Conservation (phyloP, 75 land plant species). For the Isoetes taiwanensis region DNA sequence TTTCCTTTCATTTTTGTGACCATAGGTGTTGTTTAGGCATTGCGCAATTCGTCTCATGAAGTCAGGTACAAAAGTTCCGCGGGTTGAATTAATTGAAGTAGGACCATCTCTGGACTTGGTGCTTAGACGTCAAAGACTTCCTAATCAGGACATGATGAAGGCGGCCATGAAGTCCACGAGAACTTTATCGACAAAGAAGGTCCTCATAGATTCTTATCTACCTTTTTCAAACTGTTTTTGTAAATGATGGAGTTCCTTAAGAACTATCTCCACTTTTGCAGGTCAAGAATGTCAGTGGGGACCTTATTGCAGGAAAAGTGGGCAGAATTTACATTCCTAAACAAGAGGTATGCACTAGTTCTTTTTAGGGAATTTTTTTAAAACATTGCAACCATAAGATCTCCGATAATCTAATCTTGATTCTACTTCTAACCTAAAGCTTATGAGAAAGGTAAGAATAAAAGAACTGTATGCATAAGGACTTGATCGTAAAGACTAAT, state of each 20-base stretch:
- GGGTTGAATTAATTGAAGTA: slow-evolving; percentile 73
- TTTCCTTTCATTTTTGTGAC: no score
- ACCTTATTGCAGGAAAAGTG: slow-evolving; percentile 32
- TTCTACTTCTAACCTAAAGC: neutral
- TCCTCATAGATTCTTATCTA: neutral
- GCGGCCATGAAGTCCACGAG: slow-evolving; percentile 54
- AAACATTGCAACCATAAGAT: neutral
- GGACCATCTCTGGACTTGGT: slow-evolving; percentile 92
- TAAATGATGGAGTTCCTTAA: neutral
- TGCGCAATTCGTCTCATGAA: slow-evolving; percentile 70
- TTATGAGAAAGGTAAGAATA: neutral
- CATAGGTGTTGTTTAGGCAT: slow-evolving; percentile 40
- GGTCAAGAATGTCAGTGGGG: slow-evolving; percentile 44
- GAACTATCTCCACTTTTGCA: slow-evolving; percentile 8
- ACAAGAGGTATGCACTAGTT: slow-evolving; percentile 26
- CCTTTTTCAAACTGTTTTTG: neutral
- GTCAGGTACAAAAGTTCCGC: slow-evolving; percentile 68
- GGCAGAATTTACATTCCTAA: slow-evolving; percentile 52
- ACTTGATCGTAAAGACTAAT: neutral
- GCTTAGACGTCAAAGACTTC: slow-evolving; percentile 61
- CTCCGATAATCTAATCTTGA: neutral
- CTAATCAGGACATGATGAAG: slow-evolving; percentile 50
- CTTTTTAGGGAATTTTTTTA: no score
- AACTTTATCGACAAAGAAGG: slow-evolving; percentile 58
- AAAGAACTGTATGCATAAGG: neutral